Conservation (phyloP, 106 monocot genomes). For the Phalaenopsis equestris region DNA sequence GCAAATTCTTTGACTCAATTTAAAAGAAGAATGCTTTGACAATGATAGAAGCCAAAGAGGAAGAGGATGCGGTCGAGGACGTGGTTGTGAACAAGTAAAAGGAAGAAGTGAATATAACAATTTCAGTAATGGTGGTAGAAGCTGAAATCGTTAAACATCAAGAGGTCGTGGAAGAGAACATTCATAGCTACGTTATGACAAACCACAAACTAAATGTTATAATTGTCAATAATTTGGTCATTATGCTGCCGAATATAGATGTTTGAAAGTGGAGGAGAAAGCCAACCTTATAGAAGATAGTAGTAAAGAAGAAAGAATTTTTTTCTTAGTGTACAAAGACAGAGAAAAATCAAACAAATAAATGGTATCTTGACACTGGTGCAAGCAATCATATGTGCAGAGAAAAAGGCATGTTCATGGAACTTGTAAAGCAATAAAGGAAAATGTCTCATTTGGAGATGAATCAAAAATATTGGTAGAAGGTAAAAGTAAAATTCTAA, state of each 20-base stretch:
- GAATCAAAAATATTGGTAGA: background rate
- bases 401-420: background rate
- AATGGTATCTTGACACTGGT: background rate
- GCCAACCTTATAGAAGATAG: background rate
- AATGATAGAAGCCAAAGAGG: background rate
- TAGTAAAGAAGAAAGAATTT: background rate
- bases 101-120: background rate
- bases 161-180: background rate
- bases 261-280: background rate
- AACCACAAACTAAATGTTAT: slow-evolving; percentile 7
- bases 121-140: background rate
- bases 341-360: background rate
- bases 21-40: background rate
- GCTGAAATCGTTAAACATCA: background rate
- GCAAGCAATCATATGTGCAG: background rate
- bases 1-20: background rate
- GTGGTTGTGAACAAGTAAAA: background rate
- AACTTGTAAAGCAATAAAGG: background rate
- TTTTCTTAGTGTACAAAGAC: background rate
- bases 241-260: slow-evolving; percentile 3
- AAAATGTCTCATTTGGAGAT: slow-evolving; percentile 9
- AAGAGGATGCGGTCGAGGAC: background rate
- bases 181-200: background rate
- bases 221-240: background rate
- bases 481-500: slow-evolving; percentile 6